phyloP scores from a whole-genome alignment of 345 rosid species.

The Euphorbia pulcherrima region DNA sequence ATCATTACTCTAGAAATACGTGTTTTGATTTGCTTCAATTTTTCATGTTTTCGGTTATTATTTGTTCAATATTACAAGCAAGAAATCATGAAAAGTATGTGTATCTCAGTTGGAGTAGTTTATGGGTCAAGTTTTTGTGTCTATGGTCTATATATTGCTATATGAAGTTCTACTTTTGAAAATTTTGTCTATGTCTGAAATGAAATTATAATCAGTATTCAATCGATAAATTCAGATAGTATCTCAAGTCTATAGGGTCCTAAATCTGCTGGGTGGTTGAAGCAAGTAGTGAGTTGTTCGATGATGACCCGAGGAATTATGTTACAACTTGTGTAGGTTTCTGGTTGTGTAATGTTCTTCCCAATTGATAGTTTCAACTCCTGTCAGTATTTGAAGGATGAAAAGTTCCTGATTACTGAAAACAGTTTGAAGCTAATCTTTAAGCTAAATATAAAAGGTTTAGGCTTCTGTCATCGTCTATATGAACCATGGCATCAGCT shows the following conservation, averaged over 20 bases:
- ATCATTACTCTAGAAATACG: neutral
- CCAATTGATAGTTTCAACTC: neutral
- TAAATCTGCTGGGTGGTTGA: too few relatives aligned
- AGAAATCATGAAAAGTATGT: neutral
- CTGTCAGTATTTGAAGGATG: neutral
- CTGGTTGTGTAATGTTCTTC: neutral
- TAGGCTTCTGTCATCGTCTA: slow-evolving; percentile 2
- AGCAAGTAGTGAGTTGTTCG: slow-evolving; percentile 6
- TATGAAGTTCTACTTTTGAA: neutral
- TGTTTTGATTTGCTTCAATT: slow-evolving; percentile 4
- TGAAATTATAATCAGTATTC: neutral
- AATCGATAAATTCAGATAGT: neutral
- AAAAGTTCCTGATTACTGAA: neutral
- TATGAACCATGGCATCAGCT: slow-evolving; percentile 32
- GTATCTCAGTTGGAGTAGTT: slow-evolving; percentile 11
- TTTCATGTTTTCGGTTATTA: neutral
- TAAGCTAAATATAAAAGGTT: neutral
- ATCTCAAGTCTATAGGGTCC: too few relatives aligned
- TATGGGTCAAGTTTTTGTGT: neutral
- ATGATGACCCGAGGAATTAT: neutral
- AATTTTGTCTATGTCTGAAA: neutral
- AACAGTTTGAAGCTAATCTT: neutral
- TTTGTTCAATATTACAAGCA: neutral
- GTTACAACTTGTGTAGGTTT: neutral
- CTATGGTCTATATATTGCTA: neutral